Conservation (phyloP, 2,329 filamentous ascomycete species). For the Ophiocordyceps camponoti-floridani region DNA sequence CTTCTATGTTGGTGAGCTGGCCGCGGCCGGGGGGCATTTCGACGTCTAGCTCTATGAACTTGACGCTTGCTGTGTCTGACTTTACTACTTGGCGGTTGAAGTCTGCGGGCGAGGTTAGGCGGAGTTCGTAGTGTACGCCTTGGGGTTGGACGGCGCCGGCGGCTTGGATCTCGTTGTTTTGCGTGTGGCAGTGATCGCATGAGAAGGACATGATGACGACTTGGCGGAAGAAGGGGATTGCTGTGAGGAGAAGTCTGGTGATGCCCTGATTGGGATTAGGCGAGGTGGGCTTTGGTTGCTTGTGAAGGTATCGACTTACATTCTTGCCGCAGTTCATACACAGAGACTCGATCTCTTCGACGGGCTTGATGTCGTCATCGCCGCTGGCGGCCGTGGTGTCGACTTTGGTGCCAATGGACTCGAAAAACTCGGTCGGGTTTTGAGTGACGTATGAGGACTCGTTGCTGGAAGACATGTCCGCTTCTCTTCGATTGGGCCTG, state of each 20-base stretch:
- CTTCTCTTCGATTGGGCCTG: not conserved
- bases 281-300: too few relatives aligned
- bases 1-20: conserved; percentile 86
- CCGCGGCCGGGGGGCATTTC: conserved; percentile 85
- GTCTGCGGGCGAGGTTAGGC: conserved; percentile 54
- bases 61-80: conserved; percentile 70
- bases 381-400: conserved; percentile 24
- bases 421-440: conserved; percentile 35
- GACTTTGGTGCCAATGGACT: conserved; percentile 44
- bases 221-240: conserved; percentile 93
- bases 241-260: conserved; percentile 74
- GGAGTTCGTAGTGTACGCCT: conserved; percentile 69
- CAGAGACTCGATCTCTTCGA: conserved; percentile 57
- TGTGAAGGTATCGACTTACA: conserved; percentile 26
- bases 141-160: conserved; percentile 84
- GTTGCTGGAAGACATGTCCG: conserved; percentile 9
- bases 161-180: conserved; percentile 86
- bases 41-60: conserved; percentile 79
- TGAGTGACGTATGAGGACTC: conserved; percentile 17
- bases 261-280: conserved; percentile 39
- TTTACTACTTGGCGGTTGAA: conserved; percentile 81
- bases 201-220: conserved; percentile 94
- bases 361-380: conserved; percentile 30
- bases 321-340: conserved; percentile 79
- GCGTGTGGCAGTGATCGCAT: conserved; percentile 75